phyloP scores from a whole-genome alignment of 345 rosid species.

The Lepidium africanum region DNA sequence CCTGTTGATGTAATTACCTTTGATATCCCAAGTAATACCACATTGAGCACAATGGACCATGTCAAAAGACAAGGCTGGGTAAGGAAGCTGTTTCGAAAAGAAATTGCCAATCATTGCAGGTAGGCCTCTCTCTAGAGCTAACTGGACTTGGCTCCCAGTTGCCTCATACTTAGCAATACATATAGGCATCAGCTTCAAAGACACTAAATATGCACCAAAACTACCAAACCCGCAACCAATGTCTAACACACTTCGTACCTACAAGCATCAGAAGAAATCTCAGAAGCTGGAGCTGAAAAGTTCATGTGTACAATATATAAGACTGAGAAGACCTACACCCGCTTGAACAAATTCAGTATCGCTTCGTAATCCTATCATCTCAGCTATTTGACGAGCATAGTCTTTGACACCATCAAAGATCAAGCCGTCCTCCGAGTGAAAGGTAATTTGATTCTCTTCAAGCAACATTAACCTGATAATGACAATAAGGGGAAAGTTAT shows the following conservation, averaged over 20 bases:
- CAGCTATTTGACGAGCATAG: slow-evolving; percentile 89
- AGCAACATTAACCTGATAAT: slow-evolving; percentile 74
- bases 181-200: slow-evolving; percentile 71
- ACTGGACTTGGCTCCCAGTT: slow-evolving; percentile 95
- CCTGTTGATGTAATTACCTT: slow-evolving; percentile 43
- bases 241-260: slow-evolving; percentile 78
- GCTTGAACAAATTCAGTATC: slow-evolving; percentile 87
- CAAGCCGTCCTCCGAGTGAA: slow-evolving; percentile 84
- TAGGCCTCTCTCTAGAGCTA: slow-evolving; percentile 97
- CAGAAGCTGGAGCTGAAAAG: slow-evolving; percentile 2
- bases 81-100: slow-evolving; percentile 77
- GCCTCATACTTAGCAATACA: slow-evolving; percentile 91
- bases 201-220: slow-evolving; percentile 90
- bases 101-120: slow-evolving; percentile 95
- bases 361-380: slow-evolving; percentile 93
- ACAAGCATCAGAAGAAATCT: slow-evolving; percentile 8
- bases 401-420: slow-evolving; percentile 92
- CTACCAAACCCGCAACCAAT: slow-evolving; percentile 98
- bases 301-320: slow-evolving; percentile 8
- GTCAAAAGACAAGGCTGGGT: slow-evolving; percentile 79
- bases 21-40: slow-evolving; percentile 76
- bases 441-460: slow-evolving; percentile 96
- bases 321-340: slow-evolving; percentile 58
- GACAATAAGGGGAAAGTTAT: neutral
- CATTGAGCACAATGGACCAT: slow-evolving; percentile 99